Evolutionary conservation across 2,329 filamentous ascomycete genomes (phyloP), one percentile per base, ranked within the genome.

Genomic region (Lachnellula occidentalis): DNA sequence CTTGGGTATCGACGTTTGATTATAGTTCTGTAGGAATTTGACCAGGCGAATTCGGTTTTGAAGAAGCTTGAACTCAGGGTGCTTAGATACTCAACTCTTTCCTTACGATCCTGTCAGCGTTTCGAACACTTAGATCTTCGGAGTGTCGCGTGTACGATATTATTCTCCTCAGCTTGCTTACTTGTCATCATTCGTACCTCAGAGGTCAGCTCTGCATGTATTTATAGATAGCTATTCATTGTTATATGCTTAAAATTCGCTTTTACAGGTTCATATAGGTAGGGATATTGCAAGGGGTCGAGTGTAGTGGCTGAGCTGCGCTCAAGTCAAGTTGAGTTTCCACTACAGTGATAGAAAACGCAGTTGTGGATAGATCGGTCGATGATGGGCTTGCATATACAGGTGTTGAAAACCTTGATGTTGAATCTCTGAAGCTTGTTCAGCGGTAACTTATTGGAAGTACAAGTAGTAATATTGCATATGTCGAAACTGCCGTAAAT

Each of bases 171-270:
- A 45, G 54, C 50, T 49, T 47, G 45, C 39, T 50, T 51, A 41
- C 24, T 15, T 34, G 27, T 31, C 27, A 31, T 50, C 45, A 7
- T 45, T 46, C 37, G 22, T 45, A 14, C 17, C 34, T 47, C 42
- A 50, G 42, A 42, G 49, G 39, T 53, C 41, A 48, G 42, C 39
- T 47, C 49, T 41, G 34, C 17, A 36, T 57, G 54, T 57, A 57
- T 31, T 53, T 47, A 36, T 53, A 46, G 37, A 31, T 11, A 31
- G 8, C 27, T 12, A 9, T 31, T 31, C 27, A 11, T 24, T 24
- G 24, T 31, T 31, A 8, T 31, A 31, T 31, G 27, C 11, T 9
- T 31, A 31, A 31, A 11, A 11, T 11, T 31, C 9, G 36, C 36
- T 39, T 17, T 6, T 7, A 15, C 5, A 39, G 36, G 36, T 5